Evolutionary conservation across 208 protist species (phyloP), one percentile per base, ranked within the genome.

Genomic region (Trypanosoma caninum): DNA sequence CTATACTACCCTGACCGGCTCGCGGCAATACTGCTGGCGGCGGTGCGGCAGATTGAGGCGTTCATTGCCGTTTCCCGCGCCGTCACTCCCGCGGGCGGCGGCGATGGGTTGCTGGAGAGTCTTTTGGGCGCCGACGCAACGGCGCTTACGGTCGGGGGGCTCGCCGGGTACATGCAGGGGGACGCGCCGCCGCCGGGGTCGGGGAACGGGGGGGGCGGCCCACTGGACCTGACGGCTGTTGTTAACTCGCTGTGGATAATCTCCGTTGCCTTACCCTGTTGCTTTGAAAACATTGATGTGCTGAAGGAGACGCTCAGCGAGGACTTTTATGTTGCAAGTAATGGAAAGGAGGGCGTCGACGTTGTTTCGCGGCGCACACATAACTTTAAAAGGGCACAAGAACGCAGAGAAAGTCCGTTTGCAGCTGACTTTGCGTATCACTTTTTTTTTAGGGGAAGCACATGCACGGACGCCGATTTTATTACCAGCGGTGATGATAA

Each of bases 351-450:
- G 6, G 37, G 41, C 20, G 27, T 58, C 30, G 25, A 11, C 25
- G 60, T 65, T 25, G 54, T 28, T n/a, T 71, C 65, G 28, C 56
- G 63, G 40, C 55, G 37, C 22, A 71, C 57, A 6, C 48, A 23
- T 2, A 41, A 50, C 2, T 38, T 53, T 11, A 50, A 56, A 40
- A 42, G 42, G 1, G n/a, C 57, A 10, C 31, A 18, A 4, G 27
- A 50, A 2, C 30, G 59, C n/a, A 59, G 3, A 20, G 59, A 60
- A 28, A 67, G 59, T 40, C 66, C 50, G 6, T 65, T 57, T 34
- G 66, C 66, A 2, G 50, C 46, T 16, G 59, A 65, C 18, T 72
- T 72, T 46, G 66, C 66, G 0, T 57, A 65, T 35, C 58, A 72
- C 40, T 65, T 65, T 37, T 72, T 72, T 50, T 40, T 70, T 16